phyloP scores from a whole-genome alignment of 2,329 filamentous ascomycete species.

The Trichoderma oligosporum region DNA sequence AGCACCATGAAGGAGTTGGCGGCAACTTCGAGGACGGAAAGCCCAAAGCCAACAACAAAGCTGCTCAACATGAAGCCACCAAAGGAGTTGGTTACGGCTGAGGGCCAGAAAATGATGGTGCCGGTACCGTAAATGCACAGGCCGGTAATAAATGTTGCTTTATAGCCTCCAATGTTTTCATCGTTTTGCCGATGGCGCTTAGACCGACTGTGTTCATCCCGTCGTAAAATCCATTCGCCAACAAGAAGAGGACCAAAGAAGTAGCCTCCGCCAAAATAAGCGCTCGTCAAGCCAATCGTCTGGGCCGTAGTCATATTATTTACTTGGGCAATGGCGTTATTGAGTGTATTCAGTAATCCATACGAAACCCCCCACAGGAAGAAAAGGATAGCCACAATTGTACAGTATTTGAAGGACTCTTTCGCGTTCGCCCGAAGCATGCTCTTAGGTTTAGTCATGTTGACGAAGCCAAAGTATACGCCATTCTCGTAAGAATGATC shows the following conservation, averaged over 20 bases:
- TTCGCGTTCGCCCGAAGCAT: conserved; percentile 60
- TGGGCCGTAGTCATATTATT: conserved; percentile 59
- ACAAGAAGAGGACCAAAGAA: conserved; percentile 66
- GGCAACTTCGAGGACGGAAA: conserved; percentile 73
- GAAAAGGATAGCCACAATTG: conserved; percentile 75
- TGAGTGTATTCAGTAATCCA: conserved; percentile 78
- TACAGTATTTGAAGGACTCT: conserved; percentile 69
- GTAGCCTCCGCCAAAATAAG: conserved; percentile 69
- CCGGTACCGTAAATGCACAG: conserved; percentile 70
- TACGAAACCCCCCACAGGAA: conserved; percentile 90
- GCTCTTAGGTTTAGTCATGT: conserved; percentile 64
- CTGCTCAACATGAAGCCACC: conserved; percentile 71
- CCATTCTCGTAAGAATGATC: conserved; percentile 40
- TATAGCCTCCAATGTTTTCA: conserved; percentile 62
- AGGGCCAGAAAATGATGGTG: conserved; percentile 85
- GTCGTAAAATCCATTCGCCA: conserved; percentile 66
- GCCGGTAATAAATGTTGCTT: conserved; percentile 74
- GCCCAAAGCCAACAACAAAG: conserved; percentile 72
- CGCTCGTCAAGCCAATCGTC: conserved; percentile 63
- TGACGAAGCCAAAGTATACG: conserved; percentile 73
- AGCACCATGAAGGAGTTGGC: conserved; percentile 72
- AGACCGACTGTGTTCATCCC: conserved; percentile 57
- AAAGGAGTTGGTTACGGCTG: conserved; percentile 69
- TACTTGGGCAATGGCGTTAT: conserved; percentile 63
- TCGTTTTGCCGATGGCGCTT: conserved; percentile 37